A percentile compares a stretch with the other conserved stretches of the same genome.
phyloP scores from a whole-genome alignment of 371 early-diverging fungal species.

The Rhizopus delemar region DNA sequence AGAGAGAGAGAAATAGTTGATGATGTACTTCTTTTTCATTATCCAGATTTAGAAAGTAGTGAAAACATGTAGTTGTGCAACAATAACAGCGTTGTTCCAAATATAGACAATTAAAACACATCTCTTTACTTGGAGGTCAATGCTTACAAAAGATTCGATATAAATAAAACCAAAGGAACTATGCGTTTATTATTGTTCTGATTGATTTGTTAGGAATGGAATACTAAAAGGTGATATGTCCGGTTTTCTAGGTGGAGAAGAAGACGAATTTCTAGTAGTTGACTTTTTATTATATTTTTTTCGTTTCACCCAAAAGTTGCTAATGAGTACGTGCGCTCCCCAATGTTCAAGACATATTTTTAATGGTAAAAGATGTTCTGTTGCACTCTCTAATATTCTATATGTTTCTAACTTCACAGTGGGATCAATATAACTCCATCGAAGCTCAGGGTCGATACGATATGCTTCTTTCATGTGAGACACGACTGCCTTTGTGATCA shows the following conservation, averaged over 20 bases:
- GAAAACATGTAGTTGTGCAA: not conserved
- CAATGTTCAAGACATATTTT: constrained; percentile 20
- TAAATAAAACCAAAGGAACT: too few species aligned
- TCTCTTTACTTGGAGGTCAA: too few species aligned
- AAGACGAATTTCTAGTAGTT: not conserved
- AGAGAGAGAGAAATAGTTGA: not conserved
- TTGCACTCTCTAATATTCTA: constrained; percentile 11
- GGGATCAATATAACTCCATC: constrained; percentile 18
- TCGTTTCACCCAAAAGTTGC: constrained; percentile 19
- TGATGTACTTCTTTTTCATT: constrained; percentile 1
- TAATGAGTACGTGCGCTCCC: constrained; percentile 20
- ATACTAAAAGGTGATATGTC: constrained; percentile 9
- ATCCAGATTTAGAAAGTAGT: not conserved
- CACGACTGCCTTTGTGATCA: constrained; percentile 15
- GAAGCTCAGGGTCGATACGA: constrained; percentile 11
- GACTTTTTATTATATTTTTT: constrained; percentile 11
- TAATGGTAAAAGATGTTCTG: constrained; percentile 16
- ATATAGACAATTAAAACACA: constrained; percentile 11
- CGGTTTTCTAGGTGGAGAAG: not conserved
- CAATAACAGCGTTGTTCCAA: constrained; percentile 2
- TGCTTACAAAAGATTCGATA: too few species aligned
- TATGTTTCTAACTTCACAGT: constrained; percentile 19
- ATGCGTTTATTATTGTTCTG: not conserved
- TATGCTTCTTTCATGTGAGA: constrained; percentile 12
- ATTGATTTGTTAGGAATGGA: constrained; percentile 15